These are phyloP conservation scores for Cordyceps tenuipes DNA, from an alignment of 2,329 filamentous ascomycete species.

Conservation along the genomic window DNA sequence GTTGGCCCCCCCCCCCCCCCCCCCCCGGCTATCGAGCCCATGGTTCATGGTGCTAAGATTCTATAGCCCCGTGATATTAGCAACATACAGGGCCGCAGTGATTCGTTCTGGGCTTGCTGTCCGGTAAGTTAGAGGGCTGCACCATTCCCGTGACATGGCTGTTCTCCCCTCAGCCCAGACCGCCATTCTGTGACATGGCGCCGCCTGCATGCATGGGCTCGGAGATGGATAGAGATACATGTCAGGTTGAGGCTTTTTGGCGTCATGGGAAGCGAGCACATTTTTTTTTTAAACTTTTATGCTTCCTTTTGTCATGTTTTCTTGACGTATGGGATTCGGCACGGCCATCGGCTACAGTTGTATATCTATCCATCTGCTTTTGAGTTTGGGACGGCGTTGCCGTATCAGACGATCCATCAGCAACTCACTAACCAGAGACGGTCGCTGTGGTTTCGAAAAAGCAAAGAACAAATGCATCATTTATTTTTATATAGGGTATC, in stretches of 20 bases:
- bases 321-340: not conserved
- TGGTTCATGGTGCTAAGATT: not conserved
- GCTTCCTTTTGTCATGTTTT: not conserved
- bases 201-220: not conserved
- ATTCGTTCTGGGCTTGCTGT: not conserved
- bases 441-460: not conserved
- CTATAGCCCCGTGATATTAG: no score
- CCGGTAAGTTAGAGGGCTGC: not conserved
- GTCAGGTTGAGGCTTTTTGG: not conserved
- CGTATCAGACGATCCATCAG: not conserved
- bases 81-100: no score
- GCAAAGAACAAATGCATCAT: no score
- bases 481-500: not conserved
- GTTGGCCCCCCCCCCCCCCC: no score
- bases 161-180: not conserved
- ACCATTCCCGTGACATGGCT: not conserved
- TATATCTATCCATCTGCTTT: not conserved
- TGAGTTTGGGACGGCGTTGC: not conserved
- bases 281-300: not conserved
- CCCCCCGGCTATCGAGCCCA: not conserved
- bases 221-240: constrained; percentile 2
- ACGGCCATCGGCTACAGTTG: not conserved
- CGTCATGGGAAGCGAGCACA: not conserved
- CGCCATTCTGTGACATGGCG: constrained; percentile 6
- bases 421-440: not conserved